Base-by-base conservation (phyloP, 1,139 yeast species). In the Diutina rugosa region DNA sequence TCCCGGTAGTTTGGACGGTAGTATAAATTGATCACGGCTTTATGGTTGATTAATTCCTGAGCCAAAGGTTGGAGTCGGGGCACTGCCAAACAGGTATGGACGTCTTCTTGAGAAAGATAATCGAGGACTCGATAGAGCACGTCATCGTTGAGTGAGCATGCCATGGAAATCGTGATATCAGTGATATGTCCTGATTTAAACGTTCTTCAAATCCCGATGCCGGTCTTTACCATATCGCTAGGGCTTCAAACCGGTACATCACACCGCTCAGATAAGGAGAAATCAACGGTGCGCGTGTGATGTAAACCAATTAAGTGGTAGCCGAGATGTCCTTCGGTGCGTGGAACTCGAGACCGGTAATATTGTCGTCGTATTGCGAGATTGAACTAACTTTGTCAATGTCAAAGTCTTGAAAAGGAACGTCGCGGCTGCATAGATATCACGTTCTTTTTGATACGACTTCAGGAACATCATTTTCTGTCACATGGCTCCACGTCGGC, bases 1-100 rank as follows among this genome's bases (percentile, higher is more conserved):
- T 49, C 53, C 6, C 53, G 41, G 9, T 49, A 49, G 29, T 49
- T 49, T 8, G 53, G 53, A 4, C 53, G 53, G 32, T 32, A 49
- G n/a, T 30, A 49, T 8, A 49, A 16, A 44, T 32, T 32, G 45
- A 49, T 49, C 16, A 32, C 32, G 28, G 45, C 53, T 18, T 49
- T 49, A 9, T 49, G 53, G 32, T 49, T 49, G 21, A 49, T 49
- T 14, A 49, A 30, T n/a, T 6, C 26, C 32, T 49, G 53, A 12
- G 53, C 53, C 10, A 49, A 16, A 32, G 29, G 44, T 9, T 38
- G 53, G 21, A 49, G 26, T 5, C 32, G 41, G 6, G 35, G 12
- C 8, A 49, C 32, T 5, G 44, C 14, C n/a, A 49, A 21, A 8
- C 53, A 49, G 1, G 29, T 16, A 4, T 49, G 44, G 28, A 49